phyloP scores from a whole-genome alignment of 129 eudicot genomes.

The Flaveria brownii region DNA sequence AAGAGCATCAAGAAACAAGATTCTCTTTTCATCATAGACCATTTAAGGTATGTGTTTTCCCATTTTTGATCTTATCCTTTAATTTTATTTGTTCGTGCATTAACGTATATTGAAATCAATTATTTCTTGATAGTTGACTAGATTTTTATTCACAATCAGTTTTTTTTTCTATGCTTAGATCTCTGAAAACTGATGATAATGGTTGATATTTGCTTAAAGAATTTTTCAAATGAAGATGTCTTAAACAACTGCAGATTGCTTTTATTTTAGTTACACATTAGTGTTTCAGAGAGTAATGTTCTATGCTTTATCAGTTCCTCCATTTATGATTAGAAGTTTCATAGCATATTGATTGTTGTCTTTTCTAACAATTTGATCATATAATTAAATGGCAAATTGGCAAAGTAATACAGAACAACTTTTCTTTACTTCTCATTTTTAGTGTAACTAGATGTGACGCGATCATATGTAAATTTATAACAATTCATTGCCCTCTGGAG shows the following conservation, averaged over 20 bases:
- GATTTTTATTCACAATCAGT: not conserved
- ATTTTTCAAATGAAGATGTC: not conserved
- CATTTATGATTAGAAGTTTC: not conserved
- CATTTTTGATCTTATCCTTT: slow-evolving; percentile 1
- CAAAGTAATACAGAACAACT: not conserved
- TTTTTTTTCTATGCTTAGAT: not conserved
- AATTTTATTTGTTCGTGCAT: not conserved
- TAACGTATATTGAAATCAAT: not conserved
- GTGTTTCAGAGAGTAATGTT: not conserved
- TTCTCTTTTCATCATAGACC: slow-evolving; percentile 25
- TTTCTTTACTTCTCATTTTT: not conserved
- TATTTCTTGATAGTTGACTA: not conserved
- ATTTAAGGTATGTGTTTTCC: slow-evolving; percentile 28
- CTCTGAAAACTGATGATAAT: not conserved
- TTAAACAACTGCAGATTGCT: not conserved
- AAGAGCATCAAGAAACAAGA: slow-evolving; percentile 24
- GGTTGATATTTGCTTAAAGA: not conserved
- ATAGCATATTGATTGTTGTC: not conserved
- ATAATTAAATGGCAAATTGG: not conserved
- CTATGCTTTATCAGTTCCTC: slow-evolving; percentile 3
- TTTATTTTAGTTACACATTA: not conserved
- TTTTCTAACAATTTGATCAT: slow-evolving; percentile 2
- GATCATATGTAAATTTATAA: slow-evolving; percentile 1
- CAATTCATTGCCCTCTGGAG: not conserved
- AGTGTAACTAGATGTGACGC: not conserved